These are phyloP conservation scores for Anacardium occidentale DNA, from an alignment of 345 rosid species.

Conservation along the genomic window DNA sequence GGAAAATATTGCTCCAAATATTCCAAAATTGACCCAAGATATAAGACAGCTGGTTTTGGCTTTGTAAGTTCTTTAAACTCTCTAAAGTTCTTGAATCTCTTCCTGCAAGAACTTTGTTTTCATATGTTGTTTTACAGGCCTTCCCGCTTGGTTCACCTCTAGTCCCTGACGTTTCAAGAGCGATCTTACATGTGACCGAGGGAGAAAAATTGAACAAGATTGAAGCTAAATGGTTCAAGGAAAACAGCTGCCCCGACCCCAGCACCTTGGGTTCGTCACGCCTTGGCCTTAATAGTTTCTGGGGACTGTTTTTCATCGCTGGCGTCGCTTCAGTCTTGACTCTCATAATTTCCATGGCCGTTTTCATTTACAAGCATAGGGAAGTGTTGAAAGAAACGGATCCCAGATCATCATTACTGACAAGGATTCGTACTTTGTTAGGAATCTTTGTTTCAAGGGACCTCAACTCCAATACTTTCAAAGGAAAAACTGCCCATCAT, in stretches of 20 bases:
- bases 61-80: constrained; percentile 30
- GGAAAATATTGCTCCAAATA: constrained; percentile 37
- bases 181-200: constrained; percentile 35
- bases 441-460: constrained; percentile 36
- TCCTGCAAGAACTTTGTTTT: too few species aligned
- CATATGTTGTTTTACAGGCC: constrained; percentile 22
- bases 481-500: not conserved
- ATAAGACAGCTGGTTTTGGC: constrained; percentile 38
- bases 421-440: constrained; percentile 17
- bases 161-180: constrained; percentile 44
- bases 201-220: constrained; percentile 28
- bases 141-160: constrained; percentile 45
- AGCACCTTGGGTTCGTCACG: constrained; percentile 26
- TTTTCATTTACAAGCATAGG: constrained; percentile 20
- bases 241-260: constrained; percentile 21
- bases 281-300: constrained; percentile 42
- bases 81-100: too few species aligned
- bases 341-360: constrained; percentile 22
- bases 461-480: constrained; percentile 29
- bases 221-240: constrained; percentile 29
- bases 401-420: constrained; percentile 27
- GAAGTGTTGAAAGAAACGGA: not conserved
- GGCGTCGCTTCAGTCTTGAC: constrained; percentile 27
- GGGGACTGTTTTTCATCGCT: constrained; percentile 39
- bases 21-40: constrained; percentile 32